Evolutionary conservation across 768 basidiomycete genomes (phyloP).

Genomic region (Boletus reticulatus): DNA sequence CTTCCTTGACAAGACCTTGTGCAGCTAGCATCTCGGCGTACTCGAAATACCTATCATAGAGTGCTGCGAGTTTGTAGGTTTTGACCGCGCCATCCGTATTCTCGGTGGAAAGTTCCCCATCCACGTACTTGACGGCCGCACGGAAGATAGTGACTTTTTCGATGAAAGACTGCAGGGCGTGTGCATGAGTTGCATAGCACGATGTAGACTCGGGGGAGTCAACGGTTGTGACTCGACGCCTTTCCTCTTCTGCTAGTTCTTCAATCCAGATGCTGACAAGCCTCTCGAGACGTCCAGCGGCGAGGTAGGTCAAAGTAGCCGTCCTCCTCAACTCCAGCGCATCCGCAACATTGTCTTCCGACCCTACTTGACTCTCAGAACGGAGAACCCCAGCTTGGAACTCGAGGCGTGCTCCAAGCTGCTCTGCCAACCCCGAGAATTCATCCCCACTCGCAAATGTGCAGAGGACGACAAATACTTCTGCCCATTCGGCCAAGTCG

Average conservation of each 20-base stretch:
- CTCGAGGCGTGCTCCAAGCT: constrained; percentile 88
- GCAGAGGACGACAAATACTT: constrained; percentile 94
- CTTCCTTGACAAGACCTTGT: constrained; percentile 87
- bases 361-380: constrained; percentile 44
- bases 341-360: constrained; percentile 34
- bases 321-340: constrained; percentile 67
- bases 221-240: constrained; percentile 40
- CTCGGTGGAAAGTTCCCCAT: constrained; percentile 57
- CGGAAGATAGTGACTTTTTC: constrained; percentile 98
- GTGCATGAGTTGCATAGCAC: constrained; percentile 75
- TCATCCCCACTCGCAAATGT: constrained; percentile 88
- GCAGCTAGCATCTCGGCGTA: constrained; percentile 90
- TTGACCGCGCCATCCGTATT: constrained; percentile 43
- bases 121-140: constrained; percentile 76
- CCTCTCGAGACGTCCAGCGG: constrained; percentile 84
- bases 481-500: constrained; percentile 91
- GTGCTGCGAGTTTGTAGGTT: constrained; percentile 75
- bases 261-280: constrained; percentile 90
- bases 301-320: constrained; percentile 91
- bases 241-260: constrained; percentile 87
- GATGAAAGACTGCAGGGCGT: constrained; percentile 88
- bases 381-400: constrained; percentile 69
- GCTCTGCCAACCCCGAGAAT: constrained; percentile 84
- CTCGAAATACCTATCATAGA: constrained; percentile 95
- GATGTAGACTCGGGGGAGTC: constrained; percentile 44